Base-by-base conservation (phyloP, 164 flowering plant species). In the Amborella trichopoda region DNA sequence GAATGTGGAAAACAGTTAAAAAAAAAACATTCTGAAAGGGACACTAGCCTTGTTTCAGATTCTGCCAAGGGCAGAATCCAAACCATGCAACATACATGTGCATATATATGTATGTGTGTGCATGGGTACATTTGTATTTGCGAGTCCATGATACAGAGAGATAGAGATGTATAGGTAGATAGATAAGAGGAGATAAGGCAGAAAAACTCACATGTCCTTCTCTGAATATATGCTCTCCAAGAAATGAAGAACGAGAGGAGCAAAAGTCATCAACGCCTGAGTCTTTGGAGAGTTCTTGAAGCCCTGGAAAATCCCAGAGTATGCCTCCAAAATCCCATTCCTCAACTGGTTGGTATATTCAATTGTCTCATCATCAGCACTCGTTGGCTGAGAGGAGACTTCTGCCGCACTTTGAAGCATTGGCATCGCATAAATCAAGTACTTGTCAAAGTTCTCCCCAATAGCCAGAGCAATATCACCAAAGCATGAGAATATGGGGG, bases 361-460 rank as follows among this genome's bases (percentile, higher is more conserved):
- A 6, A 37, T 46, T 58, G 72, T 51, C 28, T 77, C 83, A 44
- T 74, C 83, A 60, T 74, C 80, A 37, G 52, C 68, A 57, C 60
- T 71, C 14, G 77, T 27, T 32, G 65, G 58, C 42, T 55, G 76
- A 9, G 61, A 62, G 37, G 76, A 72, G 13, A 75, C 37, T 44
- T 72, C 80, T 5, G 78, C 80, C 16, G 80, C 83, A 59, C 80
- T 60, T 47, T 77, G 80, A 16, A 77, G 76, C 83, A 77, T 77
- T 20, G 80, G 80, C 80, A 77, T 75, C 3, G 83, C 80, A 66
- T 75, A 75, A 36, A 52, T 60, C 60, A 77, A 65, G 61, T 77
- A 77, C 69, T 77, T 77, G 55, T 75, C 78, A 62, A 77, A 77
- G 47, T 68, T 64, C 45, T 75, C 80, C 10, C 80, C 80, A 26